Evolutionary conservation across 106 monocot species (phyloP).

Genomic region (Iris macrosiphon): DNA sequence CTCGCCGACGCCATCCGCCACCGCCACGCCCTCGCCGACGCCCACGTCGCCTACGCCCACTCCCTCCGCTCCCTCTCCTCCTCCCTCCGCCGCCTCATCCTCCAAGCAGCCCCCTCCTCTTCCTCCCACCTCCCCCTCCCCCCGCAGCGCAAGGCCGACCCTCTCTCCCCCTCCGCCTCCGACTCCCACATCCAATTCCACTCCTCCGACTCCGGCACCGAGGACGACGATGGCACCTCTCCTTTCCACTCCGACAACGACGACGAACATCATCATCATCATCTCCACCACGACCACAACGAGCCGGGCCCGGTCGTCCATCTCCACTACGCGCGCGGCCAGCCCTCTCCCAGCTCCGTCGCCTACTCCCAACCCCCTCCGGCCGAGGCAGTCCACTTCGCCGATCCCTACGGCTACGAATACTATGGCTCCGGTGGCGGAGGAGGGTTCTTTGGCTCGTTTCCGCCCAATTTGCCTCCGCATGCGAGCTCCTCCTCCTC

Average conservation of each 20-base stretch:
- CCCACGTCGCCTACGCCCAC: constrained; percentile 57
- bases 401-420: constrained; percentile 35
- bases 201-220: constrained; percentile 44
- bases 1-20: constrained; percentile 59
- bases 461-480: constrained; percentile 14
- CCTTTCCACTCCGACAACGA: constrained; percentile 36
- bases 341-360: constrained; percentile 37
- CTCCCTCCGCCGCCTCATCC: constrained; percentile 49
- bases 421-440: constrained; percentile 36
- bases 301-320: constrained; percentile 11
- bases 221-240: constrained; percentile 31
- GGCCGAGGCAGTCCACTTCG: constrained; percentile 22
- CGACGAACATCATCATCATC: constrained; percentile 9
- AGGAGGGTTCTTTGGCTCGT: constrained; percentile 11
- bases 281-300: neutral
- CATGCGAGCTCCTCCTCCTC: neutral
- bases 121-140: constrained; percentile 64
- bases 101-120: constrained; percentile 8
- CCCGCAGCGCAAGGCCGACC: constrained; percentile 51
- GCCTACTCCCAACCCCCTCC: neutral
- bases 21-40: constrained; percentile 74
- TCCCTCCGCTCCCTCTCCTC: constrained; percentile 55
- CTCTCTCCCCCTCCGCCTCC: constrained; percentile 32
- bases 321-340: constrained; percentile 39
- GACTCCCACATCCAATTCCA: constrained; percentile 64